These are phyloP conservation scores for Leishmania mexicana DNA, from an alignment of 208 protist species.

Conservation along the genomic window DNA sequence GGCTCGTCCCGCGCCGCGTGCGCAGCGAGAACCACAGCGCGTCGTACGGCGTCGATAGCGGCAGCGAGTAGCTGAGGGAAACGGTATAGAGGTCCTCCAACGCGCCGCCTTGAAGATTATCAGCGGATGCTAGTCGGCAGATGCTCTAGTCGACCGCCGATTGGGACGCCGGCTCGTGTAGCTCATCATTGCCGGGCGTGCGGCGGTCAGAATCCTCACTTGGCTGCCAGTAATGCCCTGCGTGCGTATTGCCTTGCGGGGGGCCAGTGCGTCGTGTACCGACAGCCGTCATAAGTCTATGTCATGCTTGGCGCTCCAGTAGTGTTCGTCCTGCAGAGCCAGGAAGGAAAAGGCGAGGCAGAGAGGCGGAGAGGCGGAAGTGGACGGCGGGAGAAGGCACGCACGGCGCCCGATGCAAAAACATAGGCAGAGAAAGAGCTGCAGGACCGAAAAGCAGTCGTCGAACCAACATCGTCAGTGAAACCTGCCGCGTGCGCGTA, in stretches of 20 bases:
- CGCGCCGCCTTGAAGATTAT: too few relatives aligned
- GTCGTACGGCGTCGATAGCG: slow-evolving; percentile 67
- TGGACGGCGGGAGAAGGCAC: neutral
- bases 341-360: neutral
- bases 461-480: neutral
- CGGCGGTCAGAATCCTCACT: neutral
- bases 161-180: neutral
- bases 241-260: neutral
- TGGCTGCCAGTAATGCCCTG: neutral
- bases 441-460: neutral
- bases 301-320: neutral
- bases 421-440: neutral
- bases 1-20: slow-evolving; percentile 52
- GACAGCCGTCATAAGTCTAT: neutral
- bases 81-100: too few relatives aligned
- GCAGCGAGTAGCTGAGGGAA: slow-evolving; percentile 38
- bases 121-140: neutral
- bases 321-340: neutral
- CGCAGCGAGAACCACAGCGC: slow-evolving; percentile 80
- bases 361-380: neutral
- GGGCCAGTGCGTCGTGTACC: neutral
- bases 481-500: neutral
- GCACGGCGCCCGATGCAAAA: neutral
- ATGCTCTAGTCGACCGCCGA: neutral
- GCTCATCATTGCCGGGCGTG: neutral